These are phyloP conservation scores for Calonectria montana DNA, from an alignment of 2,329 filamentous ascomycete species.

Conservation along the genomic window DNA sequence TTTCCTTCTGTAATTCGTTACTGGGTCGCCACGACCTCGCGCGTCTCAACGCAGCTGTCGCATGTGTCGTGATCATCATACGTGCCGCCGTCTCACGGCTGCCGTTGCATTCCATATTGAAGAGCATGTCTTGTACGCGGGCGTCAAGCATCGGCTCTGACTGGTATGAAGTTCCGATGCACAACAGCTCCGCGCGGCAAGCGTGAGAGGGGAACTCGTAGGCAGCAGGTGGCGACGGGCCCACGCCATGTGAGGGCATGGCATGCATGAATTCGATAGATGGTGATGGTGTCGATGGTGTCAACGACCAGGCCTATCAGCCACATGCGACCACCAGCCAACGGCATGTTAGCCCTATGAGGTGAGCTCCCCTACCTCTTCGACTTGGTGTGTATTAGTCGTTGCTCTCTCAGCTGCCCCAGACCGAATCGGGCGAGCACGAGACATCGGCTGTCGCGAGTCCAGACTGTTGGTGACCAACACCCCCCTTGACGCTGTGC, in stretches of 20 bases:
- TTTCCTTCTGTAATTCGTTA: not conserved
- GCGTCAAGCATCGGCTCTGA: not conserved
- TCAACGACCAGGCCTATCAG: not conserved
- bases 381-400: slow-evolving; percentile 3
- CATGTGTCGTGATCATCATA: not conserved
- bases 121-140: not conserved
- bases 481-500: slow-evolving; percentile 12
- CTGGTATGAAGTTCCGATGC: not conserved
- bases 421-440: slow-evolving; percentile 6
- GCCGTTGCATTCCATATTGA: not conserved
- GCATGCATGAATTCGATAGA: slow-evolving; percentile 8
- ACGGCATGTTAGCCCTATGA: not conserved
- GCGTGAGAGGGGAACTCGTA: not conserved
- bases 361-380: not conserved
- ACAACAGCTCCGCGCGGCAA: not conserved
- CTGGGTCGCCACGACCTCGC: slow-evolving; percentile 5
- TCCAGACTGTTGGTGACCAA: slow-evolving; percentile 16
- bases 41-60: slow-evolving; percentile 11
- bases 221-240: not conserved
- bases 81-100: not conserved
- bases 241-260: not conserved
- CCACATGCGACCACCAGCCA: not conserved
- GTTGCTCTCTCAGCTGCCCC: slow-evolving; percentile 3
- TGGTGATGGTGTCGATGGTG: slow-evolving; percentile 13
- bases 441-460: slow-evolving; percentile 20